Evolutionary conservation across 2,329 filamentous ascomycete species (phyloP).

Genomic region (Aspergillus novoparasiticus): DNA sequence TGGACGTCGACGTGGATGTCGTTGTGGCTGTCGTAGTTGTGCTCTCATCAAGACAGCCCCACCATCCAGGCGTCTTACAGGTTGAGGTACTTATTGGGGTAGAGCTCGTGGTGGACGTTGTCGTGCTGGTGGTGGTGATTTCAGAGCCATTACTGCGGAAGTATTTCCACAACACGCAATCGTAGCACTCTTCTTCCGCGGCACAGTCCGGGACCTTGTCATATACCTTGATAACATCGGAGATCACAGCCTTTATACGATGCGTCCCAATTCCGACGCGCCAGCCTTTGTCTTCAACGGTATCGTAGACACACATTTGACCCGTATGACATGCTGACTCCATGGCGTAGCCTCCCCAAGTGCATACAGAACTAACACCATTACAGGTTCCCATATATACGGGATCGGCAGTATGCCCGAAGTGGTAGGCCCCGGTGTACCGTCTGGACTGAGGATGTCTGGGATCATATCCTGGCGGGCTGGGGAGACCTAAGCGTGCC

Average conservation of each 20-base stretch:
- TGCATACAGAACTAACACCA: slow-evolving; percentile 83
- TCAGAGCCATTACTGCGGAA: slow-evolving; percentile 90
- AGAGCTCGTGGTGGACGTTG: slow-evolving; percentile 49
- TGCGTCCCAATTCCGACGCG: slow-evolving; percentile 88
- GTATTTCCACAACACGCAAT: slow-evolving; percentile 93
- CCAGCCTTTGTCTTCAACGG: slow-evolving; percentile 89
- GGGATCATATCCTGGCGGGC: slow-evolving; percentile 76
- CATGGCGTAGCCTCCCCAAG: slow-evolving; percentile 89
- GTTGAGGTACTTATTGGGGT: slow-evolving; percentile 73
- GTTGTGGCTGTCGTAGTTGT: slow-evolving; percentile 43
- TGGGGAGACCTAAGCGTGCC: slow-evolving; percentile 78
- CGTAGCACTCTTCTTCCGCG: slow-evolving; percentile 76
- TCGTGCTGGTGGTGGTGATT: slow-evolving; percentile 60
- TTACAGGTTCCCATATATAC: slow-evolving; percentile 95
- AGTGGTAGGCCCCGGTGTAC: slow-evolving; percentile 81
- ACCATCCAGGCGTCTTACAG: slow-evolving; percentile 92
- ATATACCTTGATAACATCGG: slow-evolving; percentile 82
- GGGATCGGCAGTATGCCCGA: slow-evolving; percentile 94
- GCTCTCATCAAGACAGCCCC: slow-evolving; percentile 63
- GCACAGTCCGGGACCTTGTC: slow-evolving; percentile 77
- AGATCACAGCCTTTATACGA: slow-evolving; percentile 84
- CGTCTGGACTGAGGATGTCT: slow-evolving; percentile 69
- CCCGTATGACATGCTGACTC: slow-evolving; percentile 92
- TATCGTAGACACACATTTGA: slow-evolving; percentile 86
- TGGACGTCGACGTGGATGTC: slow-evolving; percentile 38